Evolutionary conservation across 192 early-diverging fungal species (phyloP).

Genomic region (Backusella luteola): DNA sequence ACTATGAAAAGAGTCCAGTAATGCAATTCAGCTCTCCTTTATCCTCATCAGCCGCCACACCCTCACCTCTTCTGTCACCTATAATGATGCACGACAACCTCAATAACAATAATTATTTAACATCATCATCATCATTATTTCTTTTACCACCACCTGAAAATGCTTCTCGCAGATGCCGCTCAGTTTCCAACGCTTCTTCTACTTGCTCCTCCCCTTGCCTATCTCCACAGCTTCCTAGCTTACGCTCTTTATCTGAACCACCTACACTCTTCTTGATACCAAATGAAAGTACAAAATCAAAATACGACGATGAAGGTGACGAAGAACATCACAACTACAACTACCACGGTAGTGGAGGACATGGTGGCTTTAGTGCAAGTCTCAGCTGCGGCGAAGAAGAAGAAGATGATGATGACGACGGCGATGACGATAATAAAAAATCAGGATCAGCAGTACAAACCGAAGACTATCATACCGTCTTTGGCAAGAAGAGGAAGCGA

Average conservation of each 20-base stretch:
- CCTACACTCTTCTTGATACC: slow-evolving; percentile 2
- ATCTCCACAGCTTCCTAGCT: not conserved
- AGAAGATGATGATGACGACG: not conserved
- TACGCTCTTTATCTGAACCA: slow-evolving; percentile 11
- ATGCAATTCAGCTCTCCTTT: slow-evolving; percentile 9
- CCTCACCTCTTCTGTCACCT: slow-evolving; percentile 2
- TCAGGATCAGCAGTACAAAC: not conserved
- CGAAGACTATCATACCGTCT: slow-evolving; percentile 7
- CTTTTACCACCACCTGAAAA: slow-evolving; percentile 5
- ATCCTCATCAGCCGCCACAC: not conserved
- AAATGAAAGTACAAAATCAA: not conserved
- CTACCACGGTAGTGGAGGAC: not conserved
- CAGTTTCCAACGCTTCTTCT: slow-evolving; percentile 8
- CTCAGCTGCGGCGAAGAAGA: not conserved
- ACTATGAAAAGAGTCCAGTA: not conserved
- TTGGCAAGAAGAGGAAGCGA: slow-evolving; percentile 17
- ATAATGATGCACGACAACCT: not conserved
- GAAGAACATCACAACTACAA: not conserved
- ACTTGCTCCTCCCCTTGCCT: not conserved
- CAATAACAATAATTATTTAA: not conserved
- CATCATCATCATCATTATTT: not conserved
- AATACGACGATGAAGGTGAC: not conserved
- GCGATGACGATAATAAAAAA: not conserved
- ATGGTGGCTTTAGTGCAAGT: not conserved
- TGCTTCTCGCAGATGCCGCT: slow-evolving; percentile 5